Conservation (phyloP, 1,284 basidiomycete species). For the Athelia psychrophila region DNA sequence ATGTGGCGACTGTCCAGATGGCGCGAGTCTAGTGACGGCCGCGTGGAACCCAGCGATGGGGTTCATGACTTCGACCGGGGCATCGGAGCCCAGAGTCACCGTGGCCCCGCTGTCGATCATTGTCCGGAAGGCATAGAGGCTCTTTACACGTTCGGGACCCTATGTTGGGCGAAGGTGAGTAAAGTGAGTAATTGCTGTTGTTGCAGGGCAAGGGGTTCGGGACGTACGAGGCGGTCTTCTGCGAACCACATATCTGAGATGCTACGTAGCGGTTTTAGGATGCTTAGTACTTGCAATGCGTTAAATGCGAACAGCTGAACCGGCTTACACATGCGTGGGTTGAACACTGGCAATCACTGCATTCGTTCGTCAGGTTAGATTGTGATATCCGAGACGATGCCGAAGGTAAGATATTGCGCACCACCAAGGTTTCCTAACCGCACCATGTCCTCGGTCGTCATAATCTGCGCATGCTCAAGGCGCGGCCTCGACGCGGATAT, state of each 20-base stretch:
- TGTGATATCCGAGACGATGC: not conserved
- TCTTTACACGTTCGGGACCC: constrained; percentile 82
- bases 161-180: constrained; percentile 18
- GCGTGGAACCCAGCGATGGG: constrained; percentile 82
- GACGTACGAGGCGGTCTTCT: constrained; percentile 69
- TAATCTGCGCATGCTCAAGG: constrained; percentile 89
- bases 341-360: constrained; percentile 79
- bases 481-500: constrained; percentile 71
- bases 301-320: not conserved
- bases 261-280: constrained; percentile 28
- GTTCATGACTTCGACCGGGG: constrained; percentile 83
- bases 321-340: constrained; percentile 81
- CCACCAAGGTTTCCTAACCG: constrained; percentile 77
- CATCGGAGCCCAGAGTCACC: constrained; percentile 82
- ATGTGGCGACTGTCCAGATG: constrained; percentile 75
- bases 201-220: not conserved
- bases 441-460: constrained; percentile 68
- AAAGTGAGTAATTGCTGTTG: constrained; percentile 1
- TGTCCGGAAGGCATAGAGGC: constrained; percentile 84
- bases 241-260: constrained; percentile 91
- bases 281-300: not conserved
- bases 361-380: constrained; percentile 6
- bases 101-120: constrained; percentile 60
- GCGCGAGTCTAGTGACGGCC: constrained; percentile 75
- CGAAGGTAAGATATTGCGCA: constrained; percentile 29